Evolutionary conservation across 2,329 filamentous ascomycete species (phyloP), one percentile per base, ranked within the genome.

Genomic region (Colletotrichum echinochloae): DNA sequence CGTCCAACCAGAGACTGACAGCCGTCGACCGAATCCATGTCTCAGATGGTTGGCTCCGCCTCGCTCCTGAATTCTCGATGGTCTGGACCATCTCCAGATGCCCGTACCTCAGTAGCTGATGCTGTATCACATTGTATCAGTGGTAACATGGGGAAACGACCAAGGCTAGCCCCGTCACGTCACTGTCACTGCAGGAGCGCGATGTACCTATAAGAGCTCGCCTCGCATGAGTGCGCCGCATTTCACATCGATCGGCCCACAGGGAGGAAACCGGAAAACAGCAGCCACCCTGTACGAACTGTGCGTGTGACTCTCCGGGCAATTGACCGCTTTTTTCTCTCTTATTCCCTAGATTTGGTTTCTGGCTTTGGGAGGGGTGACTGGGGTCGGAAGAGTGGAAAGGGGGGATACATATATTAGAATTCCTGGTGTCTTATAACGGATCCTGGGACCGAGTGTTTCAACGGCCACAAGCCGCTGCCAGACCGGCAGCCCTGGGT

Each of bases 321-420:
- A 57, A 59, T 59, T 71, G 68, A 71, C 68, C 68, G 68, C 68
- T 62, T 37, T 56, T 70, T 66, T 60, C n/a, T 23, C 44, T 46
- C 44, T 46, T 9, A 11, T 23, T 39, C 52, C 30, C 18, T 52
- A 37, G 51, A 23, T 57, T 63, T 55, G 55, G n/a, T n/a, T 46
- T 49, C 44, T 37, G 60, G 33, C 56, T 46, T 9, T 8, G 20
- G 41, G 18, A 18, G 44, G 51, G 57, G 67, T 63, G 57, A 37
- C 35, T 62, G 67, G 67, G 49, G 48, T 28, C 23, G 48, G 55
- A 28, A 66, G 49, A 66, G 57, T 59, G 64, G 51, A 37, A 46
- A 37, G 54, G 57, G 18, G 64, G 67, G 63, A 63, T 44, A 65
- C 41, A 48, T 67, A 67, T 67, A 67, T 66, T 44, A 66, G 51